These are phyloP conservation scores for Komagataella populi DNA, from an alignment of 805 yeast species.

Conservation along the genomic window DNA sequence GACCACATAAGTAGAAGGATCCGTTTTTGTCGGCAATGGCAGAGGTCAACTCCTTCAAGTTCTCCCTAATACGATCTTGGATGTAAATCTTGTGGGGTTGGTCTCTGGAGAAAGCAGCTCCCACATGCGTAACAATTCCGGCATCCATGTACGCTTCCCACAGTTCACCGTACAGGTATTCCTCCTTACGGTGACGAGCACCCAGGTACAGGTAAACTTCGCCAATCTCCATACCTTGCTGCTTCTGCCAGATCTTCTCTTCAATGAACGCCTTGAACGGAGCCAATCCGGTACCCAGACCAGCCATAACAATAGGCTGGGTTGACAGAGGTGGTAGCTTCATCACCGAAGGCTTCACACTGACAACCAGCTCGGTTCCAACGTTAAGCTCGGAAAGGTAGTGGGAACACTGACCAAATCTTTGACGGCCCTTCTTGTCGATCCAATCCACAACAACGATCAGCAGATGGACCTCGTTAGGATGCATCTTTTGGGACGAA, in stretches of 20 bases:
- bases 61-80: conserved; percentile 83
- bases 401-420: conserved; percentile 92
- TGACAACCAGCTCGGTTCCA: conserved; percentile 82
- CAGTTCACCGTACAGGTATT: conserved; percentile 88
- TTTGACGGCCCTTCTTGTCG: conserved; percentile 69
- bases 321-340: conserved; percentile 78
- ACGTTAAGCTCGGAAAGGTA: conserved; percentile 65
- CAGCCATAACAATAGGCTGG: conserved; percentile 93
- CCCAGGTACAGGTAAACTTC: conserved; percentile 81
- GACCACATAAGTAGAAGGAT: conserved; percentile 93
- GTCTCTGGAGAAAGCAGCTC: conserved; percentile 97
- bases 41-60: conserved; percentile 55
- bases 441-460: conserved; percentile 96
- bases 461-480: conserved; percentile 79
- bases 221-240: conserved; percentile 83
- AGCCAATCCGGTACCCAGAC: conserved; percentile 95
- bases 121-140: conserved; percentile 83
- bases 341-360: conserved; percentile 96
- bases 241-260: conserved; percentile 86
- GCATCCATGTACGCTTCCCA: conserved; percentile 96
- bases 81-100: conserved; percentile 90
- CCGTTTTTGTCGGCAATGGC: conserved; percentile 74
- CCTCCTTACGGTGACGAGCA: conserved; percentile 91
- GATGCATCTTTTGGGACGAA: conserved; percentile 86
- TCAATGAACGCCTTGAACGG: conserved; percentile 97